Conservation (phyloP, 108 stramenopile species). For the Skeletonema menzelii region DNA sequence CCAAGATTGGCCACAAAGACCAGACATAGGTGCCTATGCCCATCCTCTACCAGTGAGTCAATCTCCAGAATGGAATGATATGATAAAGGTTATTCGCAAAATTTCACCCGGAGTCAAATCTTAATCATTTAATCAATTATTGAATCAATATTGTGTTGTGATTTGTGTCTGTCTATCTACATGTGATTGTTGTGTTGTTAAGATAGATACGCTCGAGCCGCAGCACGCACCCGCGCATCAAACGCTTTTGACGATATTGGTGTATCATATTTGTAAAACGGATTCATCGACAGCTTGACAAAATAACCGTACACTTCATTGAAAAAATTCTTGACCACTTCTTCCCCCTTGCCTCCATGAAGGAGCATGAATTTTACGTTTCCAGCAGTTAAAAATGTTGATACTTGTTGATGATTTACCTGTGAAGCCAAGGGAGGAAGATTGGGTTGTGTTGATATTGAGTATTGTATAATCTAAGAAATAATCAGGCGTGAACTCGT, state of each 20-base stretch:
- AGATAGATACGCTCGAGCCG: constrained; percentile 68
- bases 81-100: constrained; percentile 29
- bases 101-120: constrained; percentile 15
- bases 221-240: constrained; percentile 77
- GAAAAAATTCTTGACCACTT: constrained; percentile 88
- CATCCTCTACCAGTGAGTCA: constrained; percentile 49
- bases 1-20: constrained; percentile 68
- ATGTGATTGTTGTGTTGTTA: constrained; percentile 14
- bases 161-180: not conserved
- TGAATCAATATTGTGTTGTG: not conserved
- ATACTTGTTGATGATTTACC: constrained; percentile 94
- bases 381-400: constrained; percentile 89
- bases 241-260: constrained; percentile 87
- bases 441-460: not conserved
- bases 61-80: constrained; percentile 31
- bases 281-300: constrained; percentile 95
- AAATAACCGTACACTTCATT: constrained; percentile 92
- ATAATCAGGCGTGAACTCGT: not conserved
- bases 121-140: not conserved
- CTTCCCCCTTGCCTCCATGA: constrained; percentile 86
- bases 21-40: constrained; percentile 69
- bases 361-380: constrained; percentile 92
- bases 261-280: constrained; percentile 92
- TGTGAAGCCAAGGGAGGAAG: constrained; percentile 4
- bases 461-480: not conserved